Base-by-base conservation (phyloP, 306 rosid genomes). In the Notholithocarpus densiflorus region DNA sequence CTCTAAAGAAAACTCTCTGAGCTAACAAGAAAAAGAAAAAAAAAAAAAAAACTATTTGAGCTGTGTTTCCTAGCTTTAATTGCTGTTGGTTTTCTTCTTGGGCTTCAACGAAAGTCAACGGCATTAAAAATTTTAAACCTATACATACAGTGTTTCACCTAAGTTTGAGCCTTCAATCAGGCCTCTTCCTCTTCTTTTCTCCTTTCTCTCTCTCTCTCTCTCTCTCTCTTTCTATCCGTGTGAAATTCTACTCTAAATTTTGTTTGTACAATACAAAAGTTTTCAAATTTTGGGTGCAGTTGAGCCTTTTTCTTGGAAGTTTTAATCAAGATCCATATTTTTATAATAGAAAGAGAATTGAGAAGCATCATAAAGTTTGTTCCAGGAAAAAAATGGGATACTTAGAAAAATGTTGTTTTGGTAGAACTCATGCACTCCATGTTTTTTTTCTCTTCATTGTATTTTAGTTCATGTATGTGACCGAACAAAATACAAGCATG, bases 51-150 rank as follows among this genome's bases (percentile, higher is more conserved):
- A 34, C 57, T 72, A 77, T 77, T 78, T 83, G 73, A 86, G 83
- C 89, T 82, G 84, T 81, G 90, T 84, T 78, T 72, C 79, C 81
- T 74, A 75, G 31, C 45, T 45, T 78, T 34, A 34, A 37, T 60
- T 12, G 56, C 52, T 18, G 72, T 24, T 19, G 6, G 27, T 21
- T 80, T 64, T 40, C 56, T 56, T 20, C 19, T 17, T 19, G 66
- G 48, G 53, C 31, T 56, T 31, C 8, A 45, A 54, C 1, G 52
- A 8, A 74, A 75, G 79, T 34, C 51, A 68, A 68, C 7, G 6
- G 2, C 3, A 34, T 34, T 34, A 17, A 82, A 84, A 84, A 84
- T 3, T 48, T 48, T 48, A 3, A 12, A 13, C 4, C 81, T 78
- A 84, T 74, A 53, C 77, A 55, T 45, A 56, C 71, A 37, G 45